A percentile compares a stretch with the other conserved stretches of the same genome.
Conservation (phyloP, 2,329 filamentous ascomycete species). For the Colletotrichum cereale region DNA sequence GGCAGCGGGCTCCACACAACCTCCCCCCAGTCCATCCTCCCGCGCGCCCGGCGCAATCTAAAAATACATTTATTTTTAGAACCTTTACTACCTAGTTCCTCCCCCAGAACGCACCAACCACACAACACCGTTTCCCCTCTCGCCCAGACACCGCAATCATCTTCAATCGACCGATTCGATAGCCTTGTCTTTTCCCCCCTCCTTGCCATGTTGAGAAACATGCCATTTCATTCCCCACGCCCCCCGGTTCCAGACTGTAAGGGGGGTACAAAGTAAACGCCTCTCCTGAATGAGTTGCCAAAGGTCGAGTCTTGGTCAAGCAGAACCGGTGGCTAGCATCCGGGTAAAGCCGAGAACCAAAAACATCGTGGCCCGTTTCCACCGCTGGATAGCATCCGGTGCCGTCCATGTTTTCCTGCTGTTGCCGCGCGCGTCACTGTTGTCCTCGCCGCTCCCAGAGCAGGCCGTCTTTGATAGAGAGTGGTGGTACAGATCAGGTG, state of each 20-base stretch:
- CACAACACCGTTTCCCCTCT: neutral
- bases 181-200: neutral
- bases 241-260: slow-evolving; percentile 17
- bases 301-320: slow-evolving; percentile 6
- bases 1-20: slow-evolving; percentile 13
- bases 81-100: neutral
- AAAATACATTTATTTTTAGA: slow-evolving; percentile 35
- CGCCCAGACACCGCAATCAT: neutral
- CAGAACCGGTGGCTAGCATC: slow-evolving; percentile 19
- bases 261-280: slow-evolving; percentile 1
- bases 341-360: neutral
- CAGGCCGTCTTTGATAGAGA: slow-evolving; percentile 14
- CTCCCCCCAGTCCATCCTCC: slow-evolving; percentile 17
- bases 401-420: neutral
- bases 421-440: slow-evolving; percentile 6
- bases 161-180: neutral
- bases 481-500: slow-evolving; percentile 35
- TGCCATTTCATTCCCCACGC: neutral
- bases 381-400: slow-evolving; percentile 3
- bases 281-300: slow-evolving; percentile 29
- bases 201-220: neutral
- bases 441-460: slow-evolving; percentile 28
- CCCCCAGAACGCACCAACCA: neutral
- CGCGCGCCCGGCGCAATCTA: slow-evolving; percentile 12
- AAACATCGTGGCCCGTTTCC: neutral